These are phyloP conservation scores for Achaetomium macrosporum DNA, from an alignment of 2,329 filamentous ascomycete genomes.

Conservation along the genomic window DNA sequence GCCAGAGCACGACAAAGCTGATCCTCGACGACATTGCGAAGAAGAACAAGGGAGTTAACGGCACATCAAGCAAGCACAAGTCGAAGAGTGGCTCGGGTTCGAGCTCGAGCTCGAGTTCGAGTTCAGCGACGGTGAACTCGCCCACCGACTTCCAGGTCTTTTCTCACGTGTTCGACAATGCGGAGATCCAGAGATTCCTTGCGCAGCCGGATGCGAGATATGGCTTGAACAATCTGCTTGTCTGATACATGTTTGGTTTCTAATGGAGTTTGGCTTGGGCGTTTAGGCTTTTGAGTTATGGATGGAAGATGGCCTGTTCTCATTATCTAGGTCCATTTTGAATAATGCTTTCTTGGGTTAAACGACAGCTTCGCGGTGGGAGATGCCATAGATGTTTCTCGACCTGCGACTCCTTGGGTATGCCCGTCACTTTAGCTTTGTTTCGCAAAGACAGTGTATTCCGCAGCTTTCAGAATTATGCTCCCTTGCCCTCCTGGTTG, in stretches of 20 bases:
- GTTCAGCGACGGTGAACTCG: constrained; percentile 26
- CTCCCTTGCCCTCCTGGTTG: not conserved
- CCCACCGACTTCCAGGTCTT: constrained; percentile 50
- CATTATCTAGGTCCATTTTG: no score
- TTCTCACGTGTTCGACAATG: constrained; percentile 43
- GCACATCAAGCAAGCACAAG: constrained; percentile 31
- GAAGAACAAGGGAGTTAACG: constrained; percentile 35
- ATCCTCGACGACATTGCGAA: constrained; percentile 52
- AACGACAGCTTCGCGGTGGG: no score
- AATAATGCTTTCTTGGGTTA: no score
- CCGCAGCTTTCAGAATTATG: not conserved
- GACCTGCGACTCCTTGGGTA: not conserved
- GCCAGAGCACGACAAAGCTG: constrained; percentile 47
- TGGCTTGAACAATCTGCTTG: constrained; percentile 47
- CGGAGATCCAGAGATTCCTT: constrained; percentile 46
- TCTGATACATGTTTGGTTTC: constrained; percentile 3
- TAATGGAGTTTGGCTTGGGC: not conserved
- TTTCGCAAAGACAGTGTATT: constrained; percentile 6
- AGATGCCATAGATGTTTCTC: not conserved
- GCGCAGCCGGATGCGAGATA: constrained; percentile 50
- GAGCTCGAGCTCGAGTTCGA: constrained; percentile 28
- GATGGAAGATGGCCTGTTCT: no score
- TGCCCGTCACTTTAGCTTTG: not conserved
- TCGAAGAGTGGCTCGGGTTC: constrained; percentile 26
- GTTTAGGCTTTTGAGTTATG: not conserved